Evolutionary conservation across 352 stramenopile genomes (phyloP).

Genomic region (Pythium phragmitis): DNA sequence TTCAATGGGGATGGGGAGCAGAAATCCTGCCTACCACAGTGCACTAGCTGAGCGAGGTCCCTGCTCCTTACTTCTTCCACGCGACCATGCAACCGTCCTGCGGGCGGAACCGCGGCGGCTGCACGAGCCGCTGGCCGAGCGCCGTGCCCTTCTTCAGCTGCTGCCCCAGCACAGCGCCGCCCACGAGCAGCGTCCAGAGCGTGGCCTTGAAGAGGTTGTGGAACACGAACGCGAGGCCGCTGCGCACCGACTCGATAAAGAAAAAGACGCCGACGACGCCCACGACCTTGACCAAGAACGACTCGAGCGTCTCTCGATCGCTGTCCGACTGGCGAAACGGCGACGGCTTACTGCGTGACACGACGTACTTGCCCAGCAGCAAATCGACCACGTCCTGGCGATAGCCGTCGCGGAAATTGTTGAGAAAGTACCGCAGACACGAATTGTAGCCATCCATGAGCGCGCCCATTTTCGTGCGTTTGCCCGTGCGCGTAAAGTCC

Average conservation of each 20-base stretch:
- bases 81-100: slow-evolving; percentile 77
- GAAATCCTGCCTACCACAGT: too few relatives aligned
- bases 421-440: slow-evolving; percentile 92
- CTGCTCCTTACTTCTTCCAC: slow-evolving; percentile 52
- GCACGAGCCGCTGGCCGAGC: slow-evolving; percentile 66
- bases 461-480: slow-evolving; percentile 86
- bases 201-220: slow-evolving; percentile 58
- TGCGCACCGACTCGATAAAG: slow-evolving; percentile 54
- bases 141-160: slow-evolving; percentile 79
- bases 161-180: slow-evolving; percentile 42
- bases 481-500: slow-evolving; percentile 94
- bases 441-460: slow-evolving; percentile 95
- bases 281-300: slow-evolving; percentile 49
- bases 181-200: slow-evolving; percentile 51
- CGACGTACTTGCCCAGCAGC: slow-evolving; percentile 69
- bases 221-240: slow-evolving; percentile 41
- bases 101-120: slow-evolving; percentile 55
- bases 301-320: slow-evolving; percentile 53
- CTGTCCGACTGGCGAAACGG: slow-evolving; percentile 39
- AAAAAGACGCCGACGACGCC: slow-evolving; percentile 53
- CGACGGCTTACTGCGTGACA: slow-evolving; percentile 72
- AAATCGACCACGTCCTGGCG: slow-evolving; percentile 93
- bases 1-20: too few relatives aligned
- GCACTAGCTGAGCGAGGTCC: too few relatives aligned
- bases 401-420: slow-evolving; percentile 94